Base-by-base conservation (phyloP, 768 basidiomycete species). In the Pisolithus marmoratus region DNA sequence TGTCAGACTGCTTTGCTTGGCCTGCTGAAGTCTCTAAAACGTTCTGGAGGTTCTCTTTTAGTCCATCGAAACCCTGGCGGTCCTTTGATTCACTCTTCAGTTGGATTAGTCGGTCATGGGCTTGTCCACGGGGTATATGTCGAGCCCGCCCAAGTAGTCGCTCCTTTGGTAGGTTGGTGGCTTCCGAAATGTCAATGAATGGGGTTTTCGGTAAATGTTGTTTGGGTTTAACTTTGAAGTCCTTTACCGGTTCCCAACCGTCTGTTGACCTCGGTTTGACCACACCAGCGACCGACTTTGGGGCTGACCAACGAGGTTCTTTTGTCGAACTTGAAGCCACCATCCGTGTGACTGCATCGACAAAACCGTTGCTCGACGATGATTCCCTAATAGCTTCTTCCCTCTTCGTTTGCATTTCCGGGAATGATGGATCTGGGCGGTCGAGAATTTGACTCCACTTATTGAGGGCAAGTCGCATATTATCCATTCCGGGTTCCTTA, bases 361-460 rank as follows among this genome's bases (percentile, higher is more conserved):
- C 4, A 23, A 47, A 47, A 5, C 12, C 19, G 38, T 48, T 50
- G 11, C 22, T 49, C 40, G 24, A 36, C 27, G 63, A 53, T 27
- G 38, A 3, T 8, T 51, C 51, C 2, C 6, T 23, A n/a, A 19
- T 20, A 26, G 5, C 22, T 15, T n/a, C 40, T 23, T 38, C 40
- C 6, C 49, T 48, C 45, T 45, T 24, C 17, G 53, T 24, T 38
- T 38, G 50, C 66, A 66, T 68, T 34, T 66, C 63, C 51, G 68
- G 60, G 43, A 68, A 70, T 31, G 62, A 53, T 7, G 68, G 66
- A 43, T 68, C 66, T 29, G 66, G 57, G 19, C 66, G 52, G 20
- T 57, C 62, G 31, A 69, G 54, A 46, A 68, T 67, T 42, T 68
- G 67, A 34, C 67, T 66, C 67, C 67, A 68, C 27, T 68, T 68